These are phyloP conservation scores for Kodamaea laetipori DNA, from an alignment of 805 yeast species.

Conservation along the genomic window DNA sequence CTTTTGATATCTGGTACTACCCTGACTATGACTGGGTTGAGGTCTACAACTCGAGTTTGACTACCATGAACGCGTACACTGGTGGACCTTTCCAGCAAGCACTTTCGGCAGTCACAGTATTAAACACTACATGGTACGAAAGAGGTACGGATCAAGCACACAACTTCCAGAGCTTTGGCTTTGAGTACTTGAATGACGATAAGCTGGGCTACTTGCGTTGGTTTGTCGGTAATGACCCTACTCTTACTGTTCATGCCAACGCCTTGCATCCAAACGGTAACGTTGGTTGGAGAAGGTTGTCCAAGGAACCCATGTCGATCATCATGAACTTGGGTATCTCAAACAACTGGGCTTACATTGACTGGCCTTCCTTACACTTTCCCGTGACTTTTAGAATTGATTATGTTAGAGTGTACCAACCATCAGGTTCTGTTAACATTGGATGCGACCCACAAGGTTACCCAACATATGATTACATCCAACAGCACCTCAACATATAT, in stretches of 20 bases:
- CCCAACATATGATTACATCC: constrained; percentile 86
- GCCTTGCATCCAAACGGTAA: constrained; percentile 92
- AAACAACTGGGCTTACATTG: constrained; percentile 89
- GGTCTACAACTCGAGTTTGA: constrained; percentile 64
- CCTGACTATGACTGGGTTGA: constrained; percentile 85
- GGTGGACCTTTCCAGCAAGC: constrained; percentile 98
- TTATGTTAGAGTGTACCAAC: constrained; percentile 90
- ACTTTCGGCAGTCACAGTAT: constrained; percentile 76
- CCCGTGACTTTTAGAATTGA: constrained; percentile 80
- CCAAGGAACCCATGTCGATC: constrained; percentile 93
- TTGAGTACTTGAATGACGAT: constrained; percentile 75
- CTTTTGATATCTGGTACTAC: constrained; percentile 90
- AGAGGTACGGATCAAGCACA: constrained; percentile 48
- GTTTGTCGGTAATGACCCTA: constrained; percentile 82
- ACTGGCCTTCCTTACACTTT: constrained; percentile 80
- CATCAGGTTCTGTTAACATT: constrained; percentile 54
- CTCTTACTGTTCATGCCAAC: constrained; percentile 68
- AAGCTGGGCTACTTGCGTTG: constrained; percentile 76
- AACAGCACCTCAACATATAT: constrained; percentile 69
- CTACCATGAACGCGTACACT: constrained; percentile 81
- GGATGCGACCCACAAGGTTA: constrained; percentile 86
- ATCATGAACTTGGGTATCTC: constrained; percentile 88
- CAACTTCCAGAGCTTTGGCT: constrained; percentile 71
- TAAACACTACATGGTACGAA: constrained; percentile 85
- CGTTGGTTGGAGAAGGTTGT: constrained; percentile 75